Evolutionary conservation across 495 filamentous ascomycete genomes (phyloP).

Genomic region (Neurospora africana): DNA sequence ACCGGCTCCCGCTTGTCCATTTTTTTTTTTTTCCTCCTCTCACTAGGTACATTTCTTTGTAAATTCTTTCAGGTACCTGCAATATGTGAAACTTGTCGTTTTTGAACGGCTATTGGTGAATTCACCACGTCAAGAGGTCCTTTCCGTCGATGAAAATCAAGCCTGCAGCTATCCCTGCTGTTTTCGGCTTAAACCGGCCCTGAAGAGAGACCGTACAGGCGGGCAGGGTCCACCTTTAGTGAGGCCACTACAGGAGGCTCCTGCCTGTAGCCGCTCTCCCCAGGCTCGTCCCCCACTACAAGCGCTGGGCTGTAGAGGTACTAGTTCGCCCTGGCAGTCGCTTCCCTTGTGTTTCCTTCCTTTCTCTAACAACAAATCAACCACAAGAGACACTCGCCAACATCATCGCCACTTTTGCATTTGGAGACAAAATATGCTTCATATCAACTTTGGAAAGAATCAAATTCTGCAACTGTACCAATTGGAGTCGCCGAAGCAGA

Average conservation of each 20-base stretch:
- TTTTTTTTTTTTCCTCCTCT: too few relatives aligned
- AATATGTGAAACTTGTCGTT: too few relatives aligned
- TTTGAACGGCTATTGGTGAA: background rate
- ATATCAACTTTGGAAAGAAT: background rate
- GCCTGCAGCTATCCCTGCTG: background rate
- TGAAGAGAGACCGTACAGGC: background rate
- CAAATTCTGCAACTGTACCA: background rate
- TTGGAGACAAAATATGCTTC: background rate
- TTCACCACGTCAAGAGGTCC: background rate
- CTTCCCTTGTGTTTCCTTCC: too few relatives aligned
- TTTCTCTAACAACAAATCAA: background rate
- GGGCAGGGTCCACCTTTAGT: too few relatives aligned
- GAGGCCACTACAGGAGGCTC: too few relatives aligned
- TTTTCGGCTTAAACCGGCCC: background rate
- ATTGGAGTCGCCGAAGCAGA: background rate
- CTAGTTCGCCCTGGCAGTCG: too few relatives aligned
- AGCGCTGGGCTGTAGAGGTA: too few relatives aligned
- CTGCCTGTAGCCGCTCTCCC: too few relatives aligned
- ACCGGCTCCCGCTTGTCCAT: background rate
- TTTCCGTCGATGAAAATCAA: too few relatives aligned
- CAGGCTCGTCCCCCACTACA: too few relatives aligned
- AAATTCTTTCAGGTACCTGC: too few relatives aligned
- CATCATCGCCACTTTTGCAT: background rate
- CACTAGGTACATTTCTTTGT: too few relatives aligned
- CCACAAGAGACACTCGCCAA: background rate